Conservation (phyloP, 768 basidiomycete species). For the Russula sp. region DNA sequence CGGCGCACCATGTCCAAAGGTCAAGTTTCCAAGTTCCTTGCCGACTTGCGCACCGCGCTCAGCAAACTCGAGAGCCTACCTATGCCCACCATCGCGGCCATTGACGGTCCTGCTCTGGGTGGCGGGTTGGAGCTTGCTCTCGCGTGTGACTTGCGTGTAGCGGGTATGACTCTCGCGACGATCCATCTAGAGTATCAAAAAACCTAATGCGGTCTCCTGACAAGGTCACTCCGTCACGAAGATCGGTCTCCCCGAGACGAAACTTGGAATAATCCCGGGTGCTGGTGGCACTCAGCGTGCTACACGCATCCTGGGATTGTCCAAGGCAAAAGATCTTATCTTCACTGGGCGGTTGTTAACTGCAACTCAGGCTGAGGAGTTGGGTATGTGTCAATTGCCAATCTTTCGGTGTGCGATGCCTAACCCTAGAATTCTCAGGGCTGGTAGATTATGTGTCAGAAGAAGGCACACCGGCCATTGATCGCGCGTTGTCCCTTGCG, state of each 20-base stretch:
- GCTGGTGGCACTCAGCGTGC: slow-evolving; percentile 86
- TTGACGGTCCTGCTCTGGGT: slow-evolving; percentile 89
- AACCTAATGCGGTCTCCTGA: background rate
- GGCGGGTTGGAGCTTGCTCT: slow-evolving; percentile 87
- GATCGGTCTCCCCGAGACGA: slow-evolving; percentile 80
- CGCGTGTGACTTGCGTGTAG: slow-evolving; percentile 86
- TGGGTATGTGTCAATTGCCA: slow-evolving; percentile 40
- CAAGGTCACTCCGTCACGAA: slow-evolving; percentile 64
- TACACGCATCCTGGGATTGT: slow-evolving; percentile 65
- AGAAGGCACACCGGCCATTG: slow-evolving; percentile 52
- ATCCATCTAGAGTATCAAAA: background rate
- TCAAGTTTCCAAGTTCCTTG: slow-evolving; percentile 73
- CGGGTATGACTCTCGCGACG: slow-evolving; percentile 44
- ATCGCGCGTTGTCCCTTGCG: slow-evolving; percentile 66
- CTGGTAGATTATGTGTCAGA: slow-evolving; percentile 75
- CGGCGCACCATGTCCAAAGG: slow-evolving; percentile 70
- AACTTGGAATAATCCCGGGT: slow-evolving; percentile 79
- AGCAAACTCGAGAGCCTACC: slow-evolving; percentile 72
- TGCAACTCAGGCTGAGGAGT: slow-evolving; percentile 60
- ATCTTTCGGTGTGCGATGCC: background rate
- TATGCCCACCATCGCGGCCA: slow-evolving; percentile 86
- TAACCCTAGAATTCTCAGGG: slow-evolving; percentile 38
- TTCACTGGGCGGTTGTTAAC: slow-evolving; percentile 69
- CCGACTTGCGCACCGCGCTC: slow-evolving; percentile 61
- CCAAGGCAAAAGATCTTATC: slow-evolving; percentile 81